Conservation (phyloP, 441 rosid genomes). For the Pelargonium fulgidum region DNA sequence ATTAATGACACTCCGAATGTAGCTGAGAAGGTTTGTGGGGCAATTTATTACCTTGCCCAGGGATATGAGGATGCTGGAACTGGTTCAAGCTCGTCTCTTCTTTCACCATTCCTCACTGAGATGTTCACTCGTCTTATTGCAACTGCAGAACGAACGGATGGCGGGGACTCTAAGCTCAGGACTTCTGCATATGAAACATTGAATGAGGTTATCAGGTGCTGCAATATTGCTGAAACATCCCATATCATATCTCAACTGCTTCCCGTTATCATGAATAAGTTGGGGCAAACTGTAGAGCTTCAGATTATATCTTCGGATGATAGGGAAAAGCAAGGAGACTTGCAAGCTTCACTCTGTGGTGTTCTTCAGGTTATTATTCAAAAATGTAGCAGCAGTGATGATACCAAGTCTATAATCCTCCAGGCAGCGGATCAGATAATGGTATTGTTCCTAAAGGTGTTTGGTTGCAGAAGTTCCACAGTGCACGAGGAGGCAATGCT, state of each 20-base stretch:
- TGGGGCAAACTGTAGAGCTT: constrained; percentile 36
- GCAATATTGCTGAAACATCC: constrained; percentile 40
- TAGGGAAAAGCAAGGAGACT: constrained; percentile 37
- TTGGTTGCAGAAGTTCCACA: constrained; percentile 20
- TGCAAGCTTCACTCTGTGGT: constrained; percentile 53
- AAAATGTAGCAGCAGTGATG: constrained; percentile 37
- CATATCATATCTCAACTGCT: constrained; percentile 37
- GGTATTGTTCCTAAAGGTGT: constrained; percentile 21
- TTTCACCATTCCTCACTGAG: constrained; percentile 37
- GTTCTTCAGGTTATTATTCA: constrained; percentile 48
- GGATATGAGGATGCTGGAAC: constrained; percentile 40
- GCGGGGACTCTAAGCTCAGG: constrained; percentile 35
- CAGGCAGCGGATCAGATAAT: constrained; percentile 25
- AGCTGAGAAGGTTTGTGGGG: constrained; percentile 70
- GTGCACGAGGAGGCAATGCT: constrained; percentile 30
- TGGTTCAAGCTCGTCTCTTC: constrained; percentile 41
- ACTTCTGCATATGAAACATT: constrained; percentile 45
- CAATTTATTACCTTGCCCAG: constrained; percentile 59
- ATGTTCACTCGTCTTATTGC: constrained; percentile 50
- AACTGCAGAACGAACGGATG: constrained; percentile 52
- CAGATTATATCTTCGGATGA: constrained; percentile 35
- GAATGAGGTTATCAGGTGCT: constrained; percentile 44
- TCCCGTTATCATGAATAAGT: constrained; percentile 38
- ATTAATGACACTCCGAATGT: constrained; percentile 53
- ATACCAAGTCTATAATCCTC: constrained; percentile 16